Base-by-base conservation (phyloP, 192 early-diverging fungal genomes). In the Geranomyces variabilis region DNA sequence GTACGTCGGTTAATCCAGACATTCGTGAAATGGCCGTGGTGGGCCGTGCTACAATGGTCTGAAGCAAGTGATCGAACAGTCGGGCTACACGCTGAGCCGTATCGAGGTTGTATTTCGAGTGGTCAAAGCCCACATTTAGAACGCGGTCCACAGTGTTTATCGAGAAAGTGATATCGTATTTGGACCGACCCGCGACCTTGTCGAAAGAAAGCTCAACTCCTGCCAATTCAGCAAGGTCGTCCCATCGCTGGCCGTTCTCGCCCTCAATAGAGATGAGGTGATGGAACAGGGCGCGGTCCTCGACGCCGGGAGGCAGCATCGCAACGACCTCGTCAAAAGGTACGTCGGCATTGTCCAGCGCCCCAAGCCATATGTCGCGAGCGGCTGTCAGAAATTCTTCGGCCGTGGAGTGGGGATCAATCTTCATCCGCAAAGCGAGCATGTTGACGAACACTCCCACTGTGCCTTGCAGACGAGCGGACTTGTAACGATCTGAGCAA, bases 391-490 rank as follows among this genome's bases (percentile, higher is more conserved):
- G 8, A 46, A 24, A 66, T 15, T 48, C 41, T 24, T 8, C 9
- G 65, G 51, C 19, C 14, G 44, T 22, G 8, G 17, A 22, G 65
- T 46, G 15, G 7, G 41, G 7, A 24, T 66, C 48, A 29, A 66
- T 53, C n/a, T 55, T 53, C 45, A 53, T 28, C n/a, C 26, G 17
- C 14, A 66, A 12, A 22, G 65, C 8, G 65, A 66, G 45, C 45
- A 66, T 46, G 65, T 66, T 66, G 46, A 28, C 41, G 46, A 66
- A 66, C 14, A 66, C 8, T 7, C 65, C 65, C n/a, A n/a, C n/a
- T n/a, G n/a, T n/a, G n/a, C n/a, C n/a, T n/a, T n/a, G n/a, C n/a
- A n/a, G n/a, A n/a, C n/a, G n/a, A n/a, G n/a, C n/a, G n/a, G n/a
- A n/a, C n/a, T n/a, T n/a, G n/a, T n/a, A n/a, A n/a, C n/a, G n/a